phyloP scores from a whole-genome alignment of 2,329 filamentous ascomycete species.

The Trichoderma arundinaceum region DNA sequence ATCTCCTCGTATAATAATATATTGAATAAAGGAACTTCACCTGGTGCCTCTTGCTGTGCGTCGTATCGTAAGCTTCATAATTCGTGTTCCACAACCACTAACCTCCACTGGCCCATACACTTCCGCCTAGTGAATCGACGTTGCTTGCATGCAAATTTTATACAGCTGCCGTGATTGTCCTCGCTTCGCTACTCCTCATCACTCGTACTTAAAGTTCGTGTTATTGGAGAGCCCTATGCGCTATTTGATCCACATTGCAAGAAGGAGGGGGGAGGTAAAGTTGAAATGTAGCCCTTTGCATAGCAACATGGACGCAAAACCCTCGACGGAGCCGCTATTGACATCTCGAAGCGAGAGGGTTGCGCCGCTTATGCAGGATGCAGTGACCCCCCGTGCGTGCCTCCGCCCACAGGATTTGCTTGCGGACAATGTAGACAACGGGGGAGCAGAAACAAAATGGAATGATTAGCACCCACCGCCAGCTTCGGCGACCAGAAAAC shows the following conservation, averaged over 20 bases:
- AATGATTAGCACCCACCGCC: slow-evolving; percentile 12
- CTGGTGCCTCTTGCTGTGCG: neutral
- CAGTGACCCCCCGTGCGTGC: slow-evolving; percentile 33
- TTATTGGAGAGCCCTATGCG: slow-evolving; percentile 11
- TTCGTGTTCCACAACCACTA: neutral
- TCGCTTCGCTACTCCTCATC: neutral
- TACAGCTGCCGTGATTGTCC: too few relatives aligned
- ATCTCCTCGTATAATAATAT: slow-evolving; percentile 20
- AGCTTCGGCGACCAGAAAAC: slow-evolving; percentile 9
- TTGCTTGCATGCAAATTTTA: neutral
- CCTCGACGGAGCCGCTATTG: slow-evolving; percentile 19
- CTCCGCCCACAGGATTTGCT: slow-evolving; percentile 26
- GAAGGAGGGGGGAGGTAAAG: neutral
- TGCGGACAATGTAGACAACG: neutral
- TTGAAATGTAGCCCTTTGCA: neutral
- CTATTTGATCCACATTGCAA: slow-evolving; percentile 19
- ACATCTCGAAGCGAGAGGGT: slow-evolving; percentile 30
- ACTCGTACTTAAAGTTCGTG: slow-evolving; percentile 13
- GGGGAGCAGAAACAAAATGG: neutral
- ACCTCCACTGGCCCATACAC: neutral
- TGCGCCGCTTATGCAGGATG: slow-evolving; percentile 43
- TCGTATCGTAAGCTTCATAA: slow-evolving; percentile 6
- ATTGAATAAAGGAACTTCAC: slow-evolving; percentile 6
- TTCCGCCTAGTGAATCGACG: neutral
- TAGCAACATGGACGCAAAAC: neutral